Base-by-base conservation (phyloP, 441 rosid genomes). In the Melastoma candidum region DNA sequence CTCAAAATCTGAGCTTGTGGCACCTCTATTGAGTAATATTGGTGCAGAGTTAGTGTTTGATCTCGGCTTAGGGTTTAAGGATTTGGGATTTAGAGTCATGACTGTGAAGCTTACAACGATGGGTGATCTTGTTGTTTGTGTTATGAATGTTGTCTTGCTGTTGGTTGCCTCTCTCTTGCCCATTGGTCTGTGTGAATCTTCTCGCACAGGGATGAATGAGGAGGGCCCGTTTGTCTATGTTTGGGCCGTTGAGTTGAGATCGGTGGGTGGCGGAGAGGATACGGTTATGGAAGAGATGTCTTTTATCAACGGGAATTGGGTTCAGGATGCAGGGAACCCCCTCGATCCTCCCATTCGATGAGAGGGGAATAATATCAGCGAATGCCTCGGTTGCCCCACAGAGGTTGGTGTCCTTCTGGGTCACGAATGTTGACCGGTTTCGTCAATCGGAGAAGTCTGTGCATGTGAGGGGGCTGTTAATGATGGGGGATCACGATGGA, bases 251-350 rank as follows among this genome's bases (percentile, higher is more conserved):
- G 77, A 77, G n/a, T 49, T 88, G 59, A 79, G 54, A 24, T 58
- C 74, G 25, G 77, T 70, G 0, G 70, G 66, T 44, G 54, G 65
- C 53, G 56, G 68, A 52, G 44, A 66, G 50, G 71, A 51, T 55
- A 63, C 66, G 41, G 69, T 78, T 11, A 78, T 70, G 65, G 82
- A 67, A 45, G 79, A 64, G n/a, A 67, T 83, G 41, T 41, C 26
- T 56, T 76, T 85, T 44, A 58, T 58, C 26, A 64, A 78, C 72
- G 97, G 97, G 56, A 86, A 85, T 71, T 89, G 97, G 97, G 46
- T 14, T 13, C 87, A 89, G 68, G 86, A 77, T 27, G 32, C 46
- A 0, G 85, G 79, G 32, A 64, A 65, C 53, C 66, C 87, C 58
- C 93, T 92, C 22, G 22, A 71, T 84, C 51, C 53, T 88, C 66